Base-by-base conservation (phyloP, 768 basidiomycete species). In the Suillus brevipes region DNA sequence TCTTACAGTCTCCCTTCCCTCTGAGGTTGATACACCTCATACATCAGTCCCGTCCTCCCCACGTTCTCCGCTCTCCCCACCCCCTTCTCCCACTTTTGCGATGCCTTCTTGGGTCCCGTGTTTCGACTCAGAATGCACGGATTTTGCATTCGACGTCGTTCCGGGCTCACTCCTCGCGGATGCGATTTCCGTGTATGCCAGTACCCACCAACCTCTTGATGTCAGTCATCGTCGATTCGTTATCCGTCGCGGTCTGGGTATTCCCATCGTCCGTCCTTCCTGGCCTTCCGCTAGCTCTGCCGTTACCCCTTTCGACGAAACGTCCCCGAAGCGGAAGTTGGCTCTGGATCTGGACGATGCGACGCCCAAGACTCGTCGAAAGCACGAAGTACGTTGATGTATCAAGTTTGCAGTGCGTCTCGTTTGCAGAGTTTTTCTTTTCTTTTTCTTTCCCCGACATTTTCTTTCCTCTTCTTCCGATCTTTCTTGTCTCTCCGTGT, bases 31-130 rank as follows among this genome's bases (percentile, higher is more conserved):
- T 9, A 55, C 53, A 4, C 20, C 34, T 34, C 53, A 55, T 36
- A 55, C 53, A 55, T 55, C 53, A 14, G 53, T 55, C 20, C 53
- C 53, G 12, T 55, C 53, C 53, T 55, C 53, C 20, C 34, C 53
- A 7, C 20, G 31, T 36, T 36, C 53, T 55, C 20, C 31, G 20
- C 53, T 36, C 12, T 55, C 53, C 10, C 12, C 53, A 7, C 34
- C 53, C 53, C 31, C 20, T 55, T 36, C 53, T 36, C 53, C 53
- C 12, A 13, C 53, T 55, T 55, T 55, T 7, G 36, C 20, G 53
- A 36, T 36, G 20, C 34, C 53, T 6, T 55, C 34, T 34, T 55
- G 31, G 53, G 53, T 55, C n/a, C 53, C 53, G 20, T 13, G 53
- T 55, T 55, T 55, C 3, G 31, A 37, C 53, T 34, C 53, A 13